A percentile compares a stretch with the other conserved stretches of the same genome.
Evolutionary conservation across 345 rosid species (phyloP).

Genomic region (Linum usitatissimum): DNA sequence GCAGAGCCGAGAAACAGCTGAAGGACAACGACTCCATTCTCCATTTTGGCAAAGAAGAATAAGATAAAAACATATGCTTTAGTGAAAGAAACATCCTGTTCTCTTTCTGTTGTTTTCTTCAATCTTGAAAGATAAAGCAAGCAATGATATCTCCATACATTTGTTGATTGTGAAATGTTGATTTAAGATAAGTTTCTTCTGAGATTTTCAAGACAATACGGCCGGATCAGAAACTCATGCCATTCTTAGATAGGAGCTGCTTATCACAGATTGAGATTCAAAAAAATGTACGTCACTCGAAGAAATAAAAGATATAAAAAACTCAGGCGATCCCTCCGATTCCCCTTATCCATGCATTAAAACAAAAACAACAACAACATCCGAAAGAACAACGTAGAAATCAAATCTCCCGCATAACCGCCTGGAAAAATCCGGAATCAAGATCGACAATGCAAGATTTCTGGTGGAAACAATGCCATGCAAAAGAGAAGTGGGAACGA

Average conservation of each 20-base stretch:
- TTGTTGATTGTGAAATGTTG: not conserved
- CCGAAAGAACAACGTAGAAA: not conserved
- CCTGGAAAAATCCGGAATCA: not conserved
- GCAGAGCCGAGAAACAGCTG: not conserved
- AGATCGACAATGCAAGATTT: not conserved
- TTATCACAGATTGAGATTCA: too few relatives aligned
- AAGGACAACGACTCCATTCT: too few relatives aligned
- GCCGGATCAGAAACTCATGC: too few relatives aligned
- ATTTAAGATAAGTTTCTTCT: too few relatives aligned
- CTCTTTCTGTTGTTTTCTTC: not conserved
- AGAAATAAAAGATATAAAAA: too few relatives aligned
- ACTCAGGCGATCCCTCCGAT: not conserved
- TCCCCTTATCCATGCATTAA: not conserved
- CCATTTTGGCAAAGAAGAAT: not conserved
- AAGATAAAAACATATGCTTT: too few relatives aligned
- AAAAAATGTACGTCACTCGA: not conserved
- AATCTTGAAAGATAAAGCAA: not conserved
- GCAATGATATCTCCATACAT: not conserved
- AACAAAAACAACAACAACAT: not conserved
- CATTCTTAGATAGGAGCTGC: too few relatives aligned
- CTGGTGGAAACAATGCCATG: not conserved
- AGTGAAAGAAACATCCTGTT: not conserved
- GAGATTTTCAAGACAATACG: too few relatives aligned
- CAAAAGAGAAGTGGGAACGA: not conserved
- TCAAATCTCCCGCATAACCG: not conserved